Base-by-base conservation (phyloP, 2,329 filamentous ascomycete species). In the Fusarium pseudograminearum region DNA sequence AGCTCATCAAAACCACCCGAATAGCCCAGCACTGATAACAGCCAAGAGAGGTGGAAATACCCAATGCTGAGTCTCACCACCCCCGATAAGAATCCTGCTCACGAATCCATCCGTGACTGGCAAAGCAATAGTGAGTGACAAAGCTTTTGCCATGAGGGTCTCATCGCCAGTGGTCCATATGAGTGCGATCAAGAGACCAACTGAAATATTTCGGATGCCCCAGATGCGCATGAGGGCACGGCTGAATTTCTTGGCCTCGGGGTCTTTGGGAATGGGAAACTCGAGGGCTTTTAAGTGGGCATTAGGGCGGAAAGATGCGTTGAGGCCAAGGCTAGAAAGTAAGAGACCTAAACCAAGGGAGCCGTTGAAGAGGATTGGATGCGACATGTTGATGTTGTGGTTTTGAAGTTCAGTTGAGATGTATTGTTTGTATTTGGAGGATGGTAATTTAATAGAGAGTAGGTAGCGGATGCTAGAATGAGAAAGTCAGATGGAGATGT, bases 51-150 rank as follows among this genome's bases (percentile, higher is more conserved):
- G 63, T 1, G 63, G 63, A 20, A 66, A 54, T 5, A 61, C n/a
- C 63, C 63, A 66, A 15, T 66, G 63, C 20, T 61, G 63, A 2
- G 56, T 24, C 36, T 65, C 63, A 0, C 63, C 63, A 1, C 63
- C 61, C 0, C 54, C 63, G 5, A 33, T 65, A 2, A 66, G 3
- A 3, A 45, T 26, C 1, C 55, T 50, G 5, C 55, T 65, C 12
- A 66, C 48, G 8, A 66, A 66, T 0, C 63, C 63, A 33, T 66
- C 63, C 1, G 61, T 55, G 0, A 66, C 26, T 1, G 63, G 63
- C 42, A 66, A 26, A n/a, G 33, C 31, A 5, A 66, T 3, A 4
- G 55, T 9, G 3, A 48, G 20, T 0, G 5, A 3, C 22, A 66
- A 14, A 2, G 53, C 42, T 5, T 61, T 65, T 1, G 54, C 63